Conservation (phyloP, 257 asterid genomes). For the Anisodus acutangulus region DNA sequence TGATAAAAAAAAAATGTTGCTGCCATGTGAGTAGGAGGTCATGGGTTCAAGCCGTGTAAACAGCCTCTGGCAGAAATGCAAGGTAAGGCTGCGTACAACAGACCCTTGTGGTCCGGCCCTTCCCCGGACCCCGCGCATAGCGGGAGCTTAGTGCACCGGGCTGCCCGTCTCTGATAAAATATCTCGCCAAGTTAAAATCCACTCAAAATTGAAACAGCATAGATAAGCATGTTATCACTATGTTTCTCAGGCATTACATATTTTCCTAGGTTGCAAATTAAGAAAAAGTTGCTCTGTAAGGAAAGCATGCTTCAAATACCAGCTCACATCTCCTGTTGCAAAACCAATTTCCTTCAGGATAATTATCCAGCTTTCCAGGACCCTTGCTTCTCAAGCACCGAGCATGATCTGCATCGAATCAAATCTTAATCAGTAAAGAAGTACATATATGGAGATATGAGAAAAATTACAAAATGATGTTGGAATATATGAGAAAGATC, state of each 20-base stretch:
- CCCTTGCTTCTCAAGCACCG: constrained; percentile 61
- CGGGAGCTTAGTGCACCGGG: too few relatives aligned
- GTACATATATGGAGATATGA: neutral
- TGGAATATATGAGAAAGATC: constrained; percentile 30
- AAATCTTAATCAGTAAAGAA: constrained; percentile 33
- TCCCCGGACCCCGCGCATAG: too few relatives aligned
- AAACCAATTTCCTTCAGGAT: constrained; percentile 63
- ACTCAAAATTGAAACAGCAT: constrained; percentile 14
- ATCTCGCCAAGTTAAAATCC: neutral
- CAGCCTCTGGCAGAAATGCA: too few relatives aligned
- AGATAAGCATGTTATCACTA: neutral
- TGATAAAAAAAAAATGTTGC: neutral
- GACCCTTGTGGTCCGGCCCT: too few relatives aligned
- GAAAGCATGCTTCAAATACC: constrained; percentile 48
- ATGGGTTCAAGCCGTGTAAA: too few relatives aligned
- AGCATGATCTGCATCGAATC: constrained; percentile 62
- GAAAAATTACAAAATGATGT: neutral
- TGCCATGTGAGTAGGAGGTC: too few relatives aligned
- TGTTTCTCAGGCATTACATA: constrained; percentile 26
- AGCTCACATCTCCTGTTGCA: constrained; percentile 67
- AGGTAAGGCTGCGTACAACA: too few relatives aligned
- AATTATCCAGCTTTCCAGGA: constrained; percentile 34
- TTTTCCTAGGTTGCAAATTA: neutral
- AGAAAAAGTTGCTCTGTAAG: neutral
- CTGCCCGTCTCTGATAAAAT: neutral